phyloP scores from a whole-genome alignment of 805 yeast genomes.

The Lipomyces chichibuensis region DNA sequence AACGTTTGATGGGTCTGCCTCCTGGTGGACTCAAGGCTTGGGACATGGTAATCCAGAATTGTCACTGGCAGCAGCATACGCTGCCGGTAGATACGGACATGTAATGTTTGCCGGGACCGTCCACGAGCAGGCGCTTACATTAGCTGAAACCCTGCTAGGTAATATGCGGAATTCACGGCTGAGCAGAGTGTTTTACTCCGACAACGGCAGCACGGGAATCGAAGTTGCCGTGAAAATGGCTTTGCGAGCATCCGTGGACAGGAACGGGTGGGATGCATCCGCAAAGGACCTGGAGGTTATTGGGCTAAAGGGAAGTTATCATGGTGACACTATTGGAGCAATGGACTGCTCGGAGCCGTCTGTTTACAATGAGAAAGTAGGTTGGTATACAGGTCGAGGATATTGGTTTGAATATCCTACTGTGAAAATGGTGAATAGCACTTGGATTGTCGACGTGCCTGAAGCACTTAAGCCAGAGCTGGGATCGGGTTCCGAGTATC shows the following conservation, averaged over 20 bases:
- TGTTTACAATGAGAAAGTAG: conserved; percentile 36
- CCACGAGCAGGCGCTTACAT: conserved; percentile 38
- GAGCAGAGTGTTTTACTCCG: conserved; percentile 38
- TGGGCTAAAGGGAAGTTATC: conserved; percentile 39
- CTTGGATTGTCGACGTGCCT: conserved; percentile 27
- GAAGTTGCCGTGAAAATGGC: conserved; percentile 42
- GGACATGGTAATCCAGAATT: conserved; percentile 38
- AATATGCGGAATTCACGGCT: conserved; percentile 32
- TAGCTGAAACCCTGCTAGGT: conserved; percentile 34
- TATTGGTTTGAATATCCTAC: conserved; percentile 39
- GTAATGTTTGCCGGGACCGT: conserved; percentile 39
- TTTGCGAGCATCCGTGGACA: conserved; percentile 32
- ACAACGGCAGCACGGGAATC: conserved; percentile 40
- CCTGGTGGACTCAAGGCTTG: conserved; percentile 42
- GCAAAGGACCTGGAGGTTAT: conserved; percentile 30
- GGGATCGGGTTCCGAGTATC: background rate
- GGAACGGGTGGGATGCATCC: conserved; percentile 30
- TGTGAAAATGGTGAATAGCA: conserved; percentile 33
- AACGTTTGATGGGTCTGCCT: conserved; percentile 34
- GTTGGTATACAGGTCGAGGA: conserved; percentile 39
- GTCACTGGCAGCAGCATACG: conserved; percentile 38
- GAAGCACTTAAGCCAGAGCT: background rate
- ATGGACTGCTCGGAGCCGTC: conserved; percentile 40
- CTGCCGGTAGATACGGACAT: conserved; percentile 41
- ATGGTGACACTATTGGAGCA: conserved; percentile 40